Base-by-base conservation (phyloP, 2,329 filamentous ascomycete genomes). In the Talaromyces sp. region DNA sequence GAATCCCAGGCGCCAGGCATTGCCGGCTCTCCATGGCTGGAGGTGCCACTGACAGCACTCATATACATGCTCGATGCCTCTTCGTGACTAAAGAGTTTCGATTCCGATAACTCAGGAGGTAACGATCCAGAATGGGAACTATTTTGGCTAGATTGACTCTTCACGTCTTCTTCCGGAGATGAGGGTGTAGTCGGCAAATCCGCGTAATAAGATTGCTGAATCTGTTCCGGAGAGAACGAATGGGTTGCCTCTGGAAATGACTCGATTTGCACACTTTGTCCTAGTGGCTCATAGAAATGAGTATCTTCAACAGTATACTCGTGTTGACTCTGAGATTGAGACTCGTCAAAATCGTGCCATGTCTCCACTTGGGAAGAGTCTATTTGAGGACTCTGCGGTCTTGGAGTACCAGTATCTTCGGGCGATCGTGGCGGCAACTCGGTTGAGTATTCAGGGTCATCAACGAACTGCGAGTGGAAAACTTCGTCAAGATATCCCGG, bases 1-100 rank as follows among this genome's bases (percentile, higher is more conserved):
- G 73, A 75, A 45, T 74, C 74, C 80, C 80, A 82, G 43, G 73
- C 79, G 8, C 80, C 80, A 16, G 80, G 80, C 66, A 81, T 79
- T 54, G 71, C 70, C 4, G 73, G 74, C 33, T 71, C 67, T 52
- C 75, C 74, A 59, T 70, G 72, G 33, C 66, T 68, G 60, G 66
- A 70, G 22, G 65, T 68, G 43, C 78, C 76, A 65, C 84, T 86
- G 63, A 87, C 79, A 11, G 85, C 87, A 72, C 87, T 83, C 80
- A 83, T 81, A 65, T 83, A 83, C 75, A 83, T 78, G 68, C 81
- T 83, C 64, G 81, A 76, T n/a, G 81, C 81, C 70, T 83, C 80
- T 65, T 82, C 80, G 64, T 80, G 79, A 49, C 79, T 80, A 64
- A 82, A 83, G 54, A 82, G 69, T 67, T 73, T 81, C 3, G 81